Evolutionary conservation across 495 filamentous ascomycete genomes (phyloP), one percentile per base, ranked within the genome.

Genomic region (Rostrohypoxylon terebratum): DNA sequence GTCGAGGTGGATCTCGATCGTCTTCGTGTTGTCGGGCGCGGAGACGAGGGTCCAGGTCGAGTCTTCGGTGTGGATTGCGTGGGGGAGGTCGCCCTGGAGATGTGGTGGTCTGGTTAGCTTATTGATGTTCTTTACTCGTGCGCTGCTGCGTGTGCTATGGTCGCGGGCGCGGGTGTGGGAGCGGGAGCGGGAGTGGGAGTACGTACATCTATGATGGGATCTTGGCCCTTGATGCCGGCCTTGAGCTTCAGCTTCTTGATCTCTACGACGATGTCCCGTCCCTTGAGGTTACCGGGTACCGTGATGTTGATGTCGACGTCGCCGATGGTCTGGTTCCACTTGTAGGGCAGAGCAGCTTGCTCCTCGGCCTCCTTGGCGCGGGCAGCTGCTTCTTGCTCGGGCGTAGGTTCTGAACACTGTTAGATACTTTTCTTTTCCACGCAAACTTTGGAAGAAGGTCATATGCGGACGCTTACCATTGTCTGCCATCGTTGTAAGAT

Each of bases 281-380:
- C 92, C 78, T 94, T 94, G 71, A 97, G 81, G 71, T 92, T 96
- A 20, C 84, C 89, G 1, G 94, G 88, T 2, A 99, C 88, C 48
- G 78, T 81, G 59, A 94, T 82, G 33, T 86, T 91, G 68, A 99
- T 82, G 75, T 98, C 94, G 69, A 98, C 82, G 72, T 98, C 96
- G 67, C 87, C 85, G 81, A 99, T 98, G n/a, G 91, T 94, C 81
- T 99, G 96, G 1, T 88, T 92, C 96, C 96, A 99, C 83, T 96
- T 94, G 90, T 99, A 99, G 3, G 96, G 96, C 9, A 99, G 90
- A 45, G 90, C 86, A 20, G 92, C 93, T 84, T 99, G 96, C 80
- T 98, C 96, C 36, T 89, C 91, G 33, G 86, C 86, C 80, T 99
- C 94, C 78, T 90, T 90, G 63, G 88, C 90, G 77, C 90, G 90